Evolutionary conservation across 177 flowering plant genomes (phyloP).

Genomic region (Vitis hybrid): DNA sequence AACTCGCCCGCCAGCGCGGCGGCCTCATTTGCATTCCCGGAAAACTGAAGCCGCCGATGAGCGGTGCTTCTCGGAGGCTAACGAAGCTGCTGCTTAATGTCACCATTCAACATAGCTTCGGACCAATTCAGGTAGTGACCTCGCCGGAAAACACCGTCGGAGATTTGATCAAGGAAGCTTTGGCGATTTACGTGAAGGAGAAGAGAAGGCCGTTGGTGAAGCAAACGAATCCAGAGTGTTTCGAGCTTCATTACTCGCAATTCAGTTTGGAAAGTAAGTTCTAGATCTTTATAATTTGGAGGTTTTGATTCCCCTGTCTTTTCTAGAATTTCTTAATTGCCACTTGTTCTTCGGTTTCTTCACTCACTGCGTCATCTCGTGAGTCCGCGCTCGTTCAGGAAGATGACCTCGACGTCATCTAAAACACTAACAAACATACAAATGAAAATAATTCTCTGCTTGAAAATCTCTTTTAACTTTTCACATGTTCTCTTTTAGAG

Average conservation of each 20-base stretch:
- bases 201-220: conserved; percentile 57
- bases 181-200: conserved; percentile 49
- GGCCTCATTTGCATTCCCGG: conserved; percentile 13
- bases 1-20: conserved; percentile 13
- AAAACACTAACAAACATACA: too few relatives aligned
- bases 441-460: too few relatives aligned
- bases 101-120: conserved; percentile 54
- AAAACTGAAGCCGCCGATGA: background rate
- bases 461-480: too few relatives aligned
- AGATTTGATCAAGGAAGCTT: conserved; percentile 47
- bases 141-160: conserved; percentile 55
- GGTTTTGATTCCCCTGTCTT: background rate
- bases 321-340: background rate
- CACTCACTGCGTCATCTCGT: too few relatives aligned
- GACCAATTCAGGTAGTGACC: conserved; percentile 61
- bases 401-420: too few relatives aligned
- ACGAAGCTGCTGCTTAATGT: conserved; percentile 63
- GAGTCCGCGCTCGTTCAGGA: too few relatives aligned
- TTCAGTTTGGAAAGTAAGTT: conserved; percentile 64
- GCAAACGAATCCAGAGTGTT: conserved; percentile 34
- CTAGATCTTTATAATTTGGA: background rate
- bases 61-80: conserved; percentile 10
- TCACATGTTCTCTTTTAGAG: too few relatives aligned
- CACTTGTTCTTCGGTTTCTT: too few relatives aligned
- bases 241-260: conserved; percentile 67